phyloP scores from a whole-genome alignment of 306 rosid species.

The Cucurbita moschata region DNA sequence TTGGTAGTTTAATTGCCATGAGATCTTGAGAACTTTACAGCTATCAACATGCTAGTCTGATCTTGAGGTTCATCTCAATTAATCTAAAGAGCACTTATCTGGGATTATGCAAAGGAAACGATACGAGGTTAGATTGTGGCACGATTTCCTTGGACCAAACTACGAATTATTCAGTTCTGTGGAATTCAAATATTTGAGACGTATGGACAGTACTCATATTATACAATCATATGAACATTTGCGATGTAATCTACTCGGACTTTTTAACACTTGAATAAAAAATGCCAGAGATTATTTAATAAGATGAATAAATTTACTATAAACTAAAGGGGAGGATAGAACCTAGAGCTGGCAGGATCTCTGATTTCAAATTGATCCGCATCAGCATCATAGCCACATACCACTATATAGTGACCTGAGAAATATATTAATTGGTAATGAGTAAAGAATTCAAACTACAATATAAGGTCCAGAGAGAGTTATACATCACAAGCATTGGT shows the following conservation, averaged over 20 bases:
- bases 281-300: not conserved
- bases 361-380: slow-evolving; percentile 94
- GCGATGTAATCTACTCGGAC: not conserved
- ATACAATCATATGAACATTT: not conserved
- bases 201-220: not conserved
- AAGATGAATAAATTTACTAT: not conserved
- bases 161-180: not conserved
- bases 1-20: not conserved
- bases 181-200: not conserved
- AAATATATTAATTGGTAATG: slow-evolving; percentile 8
- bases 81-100: not conserved
- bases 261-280: not conserved
- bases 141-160: not conserved
- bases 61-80: not conserved
- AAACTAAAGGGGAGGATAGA: slow-evolving; percentile 9
- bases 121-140: not conserved
- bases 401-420: slow-evolving; percentile 80
- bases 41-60: not conserved
- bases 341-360: slow-evolving; percentile 90
- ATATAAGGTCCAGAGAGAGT: not conserved
- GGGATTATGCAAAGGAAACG: not conserved
- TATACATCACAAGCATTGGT: not conserved
- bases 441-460: not conserved
- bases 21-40: not conserved
- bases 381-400: slow-evolving; percentile 78